Evolutionary conservation across 257 asterid genomes (phyloP).

Genomic region (Solanum pinnatisectum): DNA sequence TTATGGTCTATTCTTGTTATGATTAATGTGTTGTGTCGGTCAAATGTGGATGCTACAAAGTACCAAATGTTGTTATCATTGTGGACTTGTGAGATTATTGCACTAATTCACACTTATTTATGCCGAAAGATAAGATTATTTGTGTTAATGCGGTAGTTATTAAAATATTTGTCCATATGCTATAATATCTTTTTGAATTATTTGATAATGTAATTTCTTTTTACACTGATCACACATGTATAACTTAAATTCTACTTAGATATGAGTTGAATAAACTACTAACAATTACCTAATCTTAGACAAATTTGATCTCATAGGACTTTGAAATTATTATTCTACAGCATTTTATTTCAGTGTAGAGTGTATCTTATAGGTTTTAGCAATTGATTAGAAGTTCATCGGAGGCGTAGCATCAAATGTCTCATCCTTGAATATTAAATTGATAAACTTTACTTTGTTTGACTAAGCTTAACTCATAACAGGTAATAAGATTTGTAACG

Average conservation of each 20-base stretch:
- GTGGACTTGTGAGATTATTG: slow-evolving; percentile 23
- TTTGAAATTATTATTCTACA: not conserved
- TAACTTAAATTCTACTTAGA: not conserved
- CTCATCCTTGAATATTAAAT: not conserved
- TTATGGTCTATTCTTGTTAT: not conserved
- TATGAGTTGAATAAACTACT: not conserved
- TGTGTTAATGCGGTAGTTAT: not conserved
- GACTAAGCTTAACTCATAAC: not conserved
- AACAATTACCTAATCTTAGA: not conserved
- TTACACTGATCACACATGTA: not conserved
- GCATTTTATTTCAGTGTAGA: not conserved
- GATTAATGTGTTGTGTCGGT: not conserved
- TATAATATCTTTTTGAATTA: not conserved
- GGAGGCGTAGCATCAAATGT: not conserved
- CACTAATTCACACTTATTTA: slow-evolving; percentile 35
- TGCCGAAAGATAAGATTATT: slow-evolving; percentile 42
- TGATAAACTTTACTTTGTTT: not conserved
- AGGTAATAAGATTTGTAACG: not conserved
- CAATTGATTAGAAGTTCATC: not conserved
- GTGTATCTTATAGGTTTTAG: not conserved
- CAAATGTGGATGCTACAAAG: slow-evolving; percentile 17
- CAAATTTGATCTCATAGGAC: not conserved
- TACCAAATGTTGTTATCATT: slow-evolving; percentile 24
- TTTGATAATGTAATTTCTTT: not conserved
- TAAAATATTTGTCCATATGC: not conserved